Percentiles rank a stretch among this genome's conserved stretches.
Evolutionary conservation across 75 land plant genomes (phyloP).

Genomic region (Chamaecyparis obtusa): DNA sequence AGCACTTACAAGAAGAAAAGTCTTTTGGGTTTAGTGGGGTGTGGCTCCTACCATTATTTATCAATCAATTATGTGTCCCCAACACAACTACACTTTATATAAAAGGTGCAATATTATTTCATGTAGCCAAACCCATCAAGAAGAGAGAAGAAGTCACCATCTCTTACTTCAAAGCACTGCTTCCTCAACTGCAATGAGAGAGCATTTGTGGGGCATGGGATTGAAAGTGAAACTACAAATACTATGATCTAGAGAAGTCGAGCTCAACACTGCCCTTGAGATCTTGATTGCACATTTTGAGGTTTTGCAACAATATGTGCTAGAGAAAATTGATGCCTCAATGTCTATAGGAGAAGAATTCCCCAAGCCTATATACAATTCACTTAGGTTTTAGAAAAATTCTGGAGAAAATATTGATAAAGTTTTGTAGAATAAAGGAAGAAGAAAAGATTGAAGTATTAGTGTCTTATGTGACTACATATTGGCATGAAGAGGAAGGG

Average conservation of each 20-base stretch:
- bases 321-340: neutral
- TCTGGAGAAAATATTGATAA: neutral
- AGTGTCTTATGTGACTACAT: neutral
- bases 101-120: no score
- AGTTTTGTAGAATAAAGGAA: neutral
- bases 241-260: constrained; percentile 16
- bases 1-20: no score
- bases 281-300: neutral
- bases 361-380: neutral
- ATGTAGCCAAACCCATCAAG: no score
- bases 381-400: neutral
- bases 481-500: no score
- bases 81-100: no score
- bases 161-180: constrained; percentile 29
- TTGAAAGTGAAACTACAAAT: constrained; percentile 31
- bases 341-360: neutral
- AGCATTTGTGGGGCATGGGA: constrained; percentile 27
- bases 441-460: neutral
- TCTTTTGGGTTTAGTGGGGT: no score
- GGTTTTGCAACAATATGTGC: neutral
- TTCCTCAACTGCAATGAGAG: constrained; percentile 23
- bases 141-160: no score
- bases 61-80: no score
- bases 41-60: no score
- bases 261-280: neutral